Percentiles rank a stretch among this genome's conserved stretches.
Evolutionary conservation across 1,139 yeast genomes (phyloP).

Genomic region (Protomyces inundatus): DNA sequence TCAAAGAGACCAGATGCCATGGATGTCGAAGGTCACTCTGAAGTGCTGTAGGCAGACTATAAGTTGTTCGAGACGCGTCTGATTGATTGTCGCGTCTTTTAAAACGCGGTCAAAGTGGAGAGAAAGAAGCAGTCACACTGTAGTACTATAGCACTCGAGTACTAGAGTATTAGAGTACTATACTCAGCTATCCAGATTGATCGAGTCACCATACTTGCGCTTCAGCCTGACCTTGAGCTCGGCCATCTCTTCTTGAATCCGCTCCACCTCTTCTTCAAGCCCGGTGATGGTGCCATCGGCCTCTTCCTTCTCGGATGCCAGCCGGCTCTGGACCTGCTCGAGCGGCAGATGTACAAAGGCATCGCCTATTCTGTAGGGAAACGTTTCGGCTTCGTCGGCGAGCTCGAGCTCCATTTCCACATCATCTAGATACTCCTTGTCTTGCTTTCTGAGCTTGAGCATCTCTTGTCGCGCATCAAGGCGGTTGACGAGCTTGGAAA

Average conservation of each 20-base stretch:
- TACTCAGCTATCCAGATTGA: constrained; percentile 58
- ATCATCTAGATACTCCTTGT: constrained; percentile 85
- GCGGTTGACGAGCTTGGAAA: constrained; percentile 71
- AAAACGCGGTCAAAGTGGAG: neutral
- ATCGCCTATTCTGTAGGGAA: constrained; percentile 63
- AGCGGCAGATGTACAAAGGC: constrained; percentile 65
- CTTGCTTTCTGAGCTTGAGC: constrained; percentile 52
- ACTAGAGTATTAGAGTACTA: too few relatives aligned
- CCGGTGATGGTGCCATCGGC: constrained; percentile 50
- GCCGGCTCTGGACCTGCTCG: constrained; percentile 55
- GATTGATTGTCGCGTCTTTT: too few relatives aligned
- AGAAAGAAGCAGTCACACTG: neutral
- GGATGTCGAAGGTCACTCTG: neutral
- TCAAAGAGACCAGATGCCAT: neutral
- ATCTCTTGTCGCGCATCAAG: constrained; percentile 55
- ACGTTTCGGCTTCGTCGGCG: constrained; percentile 64
- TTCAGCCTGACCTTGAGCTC: constrained; percentile 68
- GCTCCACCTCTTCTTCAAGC: constrained; percentile 48
- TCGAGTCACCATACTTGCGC: constrained; percentile 83
- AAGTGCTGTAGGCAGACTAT: neutral
- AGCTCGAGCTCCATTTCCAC: constrained; percentile 79
- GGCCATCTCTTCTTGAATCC: constrained; percentile 51
- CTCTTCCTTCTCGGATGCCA: constrained; percentile 54
- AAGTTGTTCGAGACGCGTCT: neutral
- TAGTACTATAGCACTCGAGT: neutral